Base-by-base conservation (phyloP, 2,329 filamentous ascomycete species). In the Neobulgaria alba region DNA sequence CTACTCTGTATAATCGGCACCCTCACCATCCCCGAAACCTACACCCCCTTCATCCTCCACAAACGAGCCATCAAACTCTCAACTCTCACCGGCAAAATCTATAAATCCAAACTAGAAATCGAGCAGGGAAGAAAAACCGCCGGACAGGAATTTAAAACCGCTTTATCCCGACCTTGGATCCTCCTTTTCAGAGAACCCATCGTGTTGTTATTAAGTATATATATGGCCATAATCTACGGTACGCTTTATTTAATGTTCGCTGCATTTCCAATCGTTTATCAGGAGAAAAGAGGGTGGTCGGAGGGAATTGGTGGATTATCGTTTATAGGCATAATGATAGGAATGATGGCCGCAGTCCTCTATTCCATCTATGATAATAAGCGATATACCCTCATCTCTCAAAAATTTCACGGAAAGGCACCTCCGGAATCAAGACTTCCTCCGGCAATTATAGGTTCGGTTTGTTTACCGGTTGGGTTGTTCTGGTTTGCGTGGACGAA, bases 141-240 rank as follows among this genome's bases (percentile, higher is more conserved):
- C 9, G 49, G 56, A 8, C 57, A 68, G 40, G 68, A 72, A 23
- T 71, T 81, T 56, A 67, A 67, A 38, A 67, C 69, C 3, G 69
- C 74, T 4, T 64, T 83, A 17, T 66, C 71, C 38, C 69, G 82
- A 3, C 82, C 82, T 1, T 82, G 80, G 77, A 65, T 79, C 32
- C 68, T 86, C 39, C 69, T 86, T 5, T 80, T 85, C 66, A 64
- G 65, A 42, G 81, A 86, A 55, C 82, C 81, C 2, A 85, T 84
- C 48, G 75, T 83, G 17, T 58, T 82, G 9, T 63, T 83, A 12
- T 66, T 77, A 2, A 73, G 72, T 23, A 65, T 84, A 20, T 85
- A 84, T 63, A 73, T 81, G 65, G 77, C 78, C 41, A 78, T 75
- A 73, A 55, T 74, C 40, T 72, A 72, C 48, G 67, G 68, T 26